phyloP scores from a whole-genome alignment of 345 rosid species.

The Rhizophora apiculata region DNA sequence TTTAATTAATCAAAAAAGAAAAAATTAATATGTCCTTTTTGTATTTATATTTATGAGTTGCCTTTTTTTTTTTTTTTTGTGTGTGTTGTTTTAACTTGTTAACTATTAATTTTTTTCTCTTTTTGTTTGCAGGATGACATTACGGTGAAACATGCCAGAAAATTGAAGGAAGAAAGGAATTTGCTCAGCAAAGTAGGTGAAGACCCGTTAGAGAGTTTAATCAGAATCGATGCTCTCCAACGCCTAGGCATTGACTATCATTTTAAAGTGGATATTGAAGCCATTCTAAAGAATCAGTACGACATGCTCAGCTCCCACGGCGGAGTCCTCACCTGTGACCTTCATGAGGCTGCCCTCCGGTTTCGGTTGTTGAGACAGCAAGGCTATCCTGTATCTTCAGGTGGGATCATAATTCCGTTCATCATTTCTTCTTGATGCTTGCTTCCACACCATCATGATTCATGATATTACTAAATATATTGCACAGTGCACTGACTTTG shows the following conservation, averaged over 20 bases:
- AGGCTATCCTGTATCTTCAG: neutral
- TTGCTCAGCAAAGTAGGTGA: neutral
- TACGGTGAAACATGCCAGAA: neutral
- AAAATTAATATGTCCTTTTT: no score
- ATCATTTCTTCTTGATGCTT: no score
- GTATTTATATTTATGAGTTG: no score
- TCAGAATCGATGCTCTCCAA: neutral
- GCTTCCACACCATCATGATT: no score
- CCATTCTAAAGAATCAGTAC: neutral
- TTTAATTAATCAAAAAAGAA: no score
- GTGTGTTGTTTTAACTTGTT: no score
- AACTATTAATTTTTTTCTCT: neutral
- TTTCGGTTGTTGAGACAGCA: conserved; percentile 8
- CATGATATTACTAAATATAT: no score
- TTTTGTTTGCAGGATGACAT: conserved; percentile 6
- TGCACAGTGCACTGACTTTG: no score
- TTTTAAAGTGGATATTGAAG: neutral
- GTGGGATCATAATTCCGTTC: no score
- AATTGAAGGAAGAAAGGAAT: neutral
- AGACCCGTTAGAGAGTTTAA: neutral
- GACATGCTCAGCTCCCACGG: neutral
- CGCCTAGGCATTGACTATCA: conserved; percentile 7
- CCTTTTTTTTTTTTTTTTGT: no score
- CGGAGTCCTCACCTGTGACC: neutral
- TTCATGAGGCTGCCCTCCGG: conserved; percentile 18